A percentile compares a stretch with the other conserved stretches of the same genome.
phyloP scores from a whole-genome alignment of 495 filamentous ascomycete species.

The Penicillium mononematosum region DNA sequence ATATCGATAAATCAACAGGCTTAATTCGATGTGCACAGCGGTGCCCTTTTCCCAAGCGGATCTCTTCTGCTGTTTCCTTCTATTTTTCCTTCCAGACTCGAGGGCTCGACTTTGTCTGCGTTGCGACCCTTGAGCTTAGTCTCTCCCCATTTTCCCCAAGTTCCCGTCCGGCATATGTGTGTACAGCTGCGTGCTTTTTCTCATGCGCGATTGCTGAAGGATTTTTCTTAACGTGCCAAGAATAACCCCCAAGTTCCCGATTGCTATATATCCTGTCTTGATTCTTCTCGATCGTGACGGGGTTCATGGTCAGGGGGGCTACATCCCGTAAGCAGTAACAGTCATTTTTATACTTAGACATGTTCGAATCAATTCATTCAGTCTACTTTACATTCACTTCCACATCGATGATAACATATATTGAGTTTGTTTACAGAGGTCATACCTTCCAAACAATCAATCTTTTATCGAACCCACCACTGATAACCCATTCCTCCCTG shows the following conservation, averaged over 20 bases:
- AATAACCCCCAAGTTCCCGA: slow-evolving; percentile 58
- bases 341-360: neutral
- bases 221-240: slow-evolving; percentile 88
- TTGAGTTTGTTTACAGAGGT: neutral
- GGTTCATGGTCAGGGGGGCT: slow-evolving; percentile 86
- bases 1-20: slow-evolving; percentile 37
- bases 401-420: neutral
- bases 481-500: slow-evolving; percentile 58
- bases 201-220: slow-evolving; percentile 93
- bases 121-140: slow-evolving; percentile 14
- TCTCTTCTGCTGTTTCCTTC: slow-evolving; percentile 12
- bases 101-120: slow-evolving; percentile 4
- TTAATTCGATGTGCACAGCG: slow-evolving; percentile 36
- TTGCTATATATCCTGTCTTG: slow-evolving; percentile 90
- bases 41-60: slow-evolving; percentile 22
- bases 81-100: slow-evolving; percentile 9
- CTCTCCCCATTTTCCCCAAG: slow-evolving; percentile 19
- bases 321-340: slow-evolving; percentile 52
- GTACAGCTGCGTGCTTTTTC: slow-evolving; percentile 85
- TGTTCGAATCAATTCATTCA: slow-evolving; percentile 1
- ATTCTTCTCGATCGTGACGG: slow-evolving; percentile 55
- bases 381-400: neutral
- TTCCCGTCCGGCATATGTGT: slow-evolving; percentile 86
- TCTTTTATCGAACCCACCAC: slow-evolving; percentile 67
- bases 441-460: slow-evolving; percentile 58